Base-by-base conservation (phyloP, 2,329 filamentous ascomycete species). In the Rutstroemia sp. region DNA sequence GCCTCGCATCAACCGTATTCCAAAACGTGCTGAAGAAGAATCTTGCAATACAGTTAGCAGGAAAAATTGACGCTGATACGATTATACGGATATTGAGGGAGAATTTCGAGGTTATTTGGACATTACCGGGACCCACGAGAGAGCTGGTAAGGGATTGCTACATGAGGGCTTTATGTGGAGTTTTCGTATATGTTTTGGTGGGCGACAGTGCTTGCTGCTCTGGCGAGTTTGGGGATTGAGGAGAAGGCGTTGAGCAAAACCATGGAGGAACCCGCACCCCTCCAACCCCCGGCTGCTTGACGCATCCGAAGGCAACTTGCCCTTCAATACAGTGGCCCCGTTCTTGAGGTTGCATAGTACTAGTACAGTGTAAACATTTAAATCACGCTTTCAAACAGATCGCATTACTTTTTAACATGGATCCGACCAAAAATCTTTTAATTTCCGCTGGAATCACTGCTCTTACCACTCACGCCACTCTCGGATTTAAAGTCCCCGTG, bases 1-100 rank as follows among this genome's bases (percentile, higher is more conserved):
- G 80, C 0, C 12, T 59, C 30, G 44, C 58, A n/a, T 48, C 34
- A 21, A 42, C 51, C 7, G 53, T 57, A 10, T 57, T 63, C 16
- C 56, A 60, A 41, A 59, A 51, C 25, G 6, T 52, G 8, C 39
- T 48, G 48, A 48, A 18, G n/a, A 23, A 14, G n/a, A 37, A 23
- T n/a, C 48, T 50, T 9, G 27, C 16, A 5, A 56, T 56, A 45
- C 54, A 61, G 46, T 61, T 47, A 21, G 21, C 6, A 5, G 45
- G 39, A 12, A 19, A 19, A n/a, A 16, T 19, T n/a, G n/a, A 42
- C 2, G 39, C 39, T n/a, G 39, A 42, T 19, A 19, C 5, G 3
- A 42, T 19, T 19, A 42, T 42, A 42, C 6, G 14, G 9, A 42
- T 42, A 4, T 19, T 42, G n/a, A 42, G 39, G 9, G 39, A 42